phyloP scores from a whole-genome alignment of 1,284 basidiomycete species.

The Ceraceosorus guamensis region DNA sequence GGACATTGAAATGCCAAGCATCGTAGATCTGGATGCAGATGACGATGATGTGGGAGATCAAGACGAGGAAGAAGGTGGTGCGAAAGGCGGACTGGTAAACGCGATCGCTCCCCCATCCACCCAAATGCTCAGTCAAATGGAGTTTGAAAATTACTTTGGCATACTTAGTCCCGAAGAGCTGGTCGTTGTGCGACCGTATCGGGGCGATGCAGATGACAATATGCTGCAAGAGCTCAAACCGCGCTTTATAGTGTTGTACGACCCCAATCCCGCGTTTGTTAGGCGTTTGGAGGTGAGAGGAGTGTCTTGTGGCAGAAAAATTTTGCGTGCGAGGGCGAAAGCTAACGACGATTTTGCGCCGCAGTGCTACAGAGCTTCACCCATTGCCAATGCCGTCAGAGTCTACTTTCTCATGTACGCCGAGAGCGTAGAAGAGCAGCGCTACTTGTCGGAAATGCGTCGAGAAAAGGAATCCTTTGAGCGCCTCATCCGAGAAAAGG shows the following conservation, averaged over 20 bases:
- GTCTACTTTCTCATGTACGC: slow-evolving; percentile 93
- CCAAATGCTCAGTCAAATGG: slow-evolving; percentile 34
- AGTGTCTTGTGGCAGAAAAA: background rate
- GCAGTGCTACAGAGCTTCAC: slow-evolving; percentile 63
- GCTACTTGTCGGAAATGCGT: slow-evolving; percentile 78
- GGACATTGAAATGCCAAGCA: slow-evolving; percentile 56
- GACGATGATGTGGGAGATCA: slow-evolving; percentile 12
- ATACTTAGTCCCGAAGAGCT: slow-evolving; percentile 71
- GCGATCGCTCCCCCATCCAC: slow-evolving; percentile 1
- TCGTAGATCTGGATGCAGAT: slow-evolving; percentile 48
- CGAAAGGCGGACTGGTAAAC: background rate
- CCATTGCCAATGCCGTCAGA: slow-evolving; percentile 72
- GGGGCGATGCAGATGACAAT: slow-evolving; percentile 85
- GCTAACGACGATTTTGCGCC: no score
- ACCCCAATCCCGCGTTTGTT: slow-evolving; percentile 87
- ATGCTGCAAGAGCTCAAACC: slow-evolving; percentile 81
- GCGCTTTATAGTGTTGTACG: slow-evolving; percentile 80
- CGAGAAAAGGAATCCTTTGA: slow-evolving; percentile 94
- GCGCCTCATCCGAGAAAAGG: slow-evolving; percentile 81
- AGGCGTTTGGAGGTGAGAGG: slow-evolving; percentile 73
- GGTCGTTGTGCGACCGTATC: slow-evolving; percentile 78
- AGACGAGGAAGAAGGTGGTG: background rate
- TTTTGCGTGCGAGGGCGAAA: no score
- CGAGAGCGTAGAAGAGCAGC: slow-evolving; percentile 88
- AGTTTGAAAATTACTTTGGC: slow-evolving; percentile 75